Evolutionary conservation across 441 rosid species (phyloP).

Genomic region (Manihot esculenta): DNA sequence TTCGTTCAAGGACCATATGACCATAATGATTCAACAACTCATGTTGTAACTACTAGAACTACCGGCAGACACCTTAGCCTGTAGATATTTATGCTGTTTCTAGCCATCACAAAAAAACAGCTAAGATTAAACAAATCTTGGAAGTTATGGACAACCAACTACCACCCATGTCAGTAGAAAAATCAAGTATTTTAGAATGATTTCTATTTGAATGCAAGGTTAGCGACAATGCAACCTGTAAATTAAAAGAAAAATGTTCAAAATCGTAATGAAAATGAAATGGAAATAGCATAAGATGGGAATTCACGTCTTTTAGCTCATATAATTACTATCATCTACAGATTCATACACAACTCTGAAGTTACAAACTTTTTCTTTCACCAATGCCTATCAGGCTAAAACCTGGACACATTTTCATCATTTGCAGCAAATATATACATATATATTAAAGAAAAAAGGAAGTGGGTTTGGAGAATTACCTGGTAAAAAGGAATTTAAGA

Average conservation of each 20-base stretch:
- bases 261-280: background rate
- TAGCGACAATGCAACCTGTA: constrained; percentile 4
- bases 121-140: constrained; percentile 6
- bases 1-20: background rate
- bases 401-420: background rate
- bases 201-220: background rate
- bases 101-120: background rate
- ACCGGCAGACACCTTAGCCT: background rate
- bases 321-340: background rate
- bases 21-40: constrained; percentile 2
- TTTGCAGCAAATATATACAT: background rate
- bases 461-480: constrained; percentile 12
- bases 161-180: background rate
- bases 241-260: background rate
- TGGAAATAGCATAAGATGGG: background rate
- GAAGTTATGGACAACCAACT: background rate
- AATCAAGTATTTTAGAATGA: background rate
- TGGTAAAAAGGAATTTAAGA: background rate
- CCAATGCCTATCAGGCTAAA: background rate
- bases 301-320: background rate
- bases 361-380: background rate
- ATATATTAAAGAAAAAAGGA: no score
- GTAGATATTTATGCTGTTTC: background rate
- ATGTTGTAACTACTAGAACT: constrained; percentile 6
- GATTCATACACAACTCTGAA: background rate